Percentiles rank a stretch among this genome's conserved stretches.
phyloP scores from a whole-genome alignment of 2,329 filamentous ascomycete species.

The Thelonectria olida region DNA sequence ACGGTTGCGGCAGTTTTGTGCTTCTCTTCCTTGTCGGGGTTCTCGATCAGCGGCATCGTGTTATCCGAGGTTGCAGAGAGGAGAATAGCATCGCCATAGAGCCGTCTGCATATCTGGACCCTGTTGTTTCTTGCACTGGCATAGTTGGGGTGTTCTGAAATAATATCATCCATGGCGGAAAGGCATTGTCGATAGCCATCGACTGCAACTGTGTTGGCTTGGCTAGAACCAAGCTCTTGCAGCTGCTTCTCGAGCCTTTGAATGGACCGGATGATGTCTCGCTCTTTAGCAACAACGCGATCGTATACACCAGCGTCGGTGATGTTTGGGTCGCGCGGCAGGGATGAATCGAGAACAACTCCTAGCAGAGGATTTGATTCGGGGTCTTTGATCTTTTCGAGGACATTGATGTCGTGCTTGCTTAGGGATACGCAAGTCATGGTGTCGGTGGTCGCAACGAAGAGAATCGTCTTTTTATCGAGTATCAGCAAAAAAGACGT shows the following conservation, averaged over 20 bases:
- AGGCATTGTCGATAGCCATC: slow-evolving; percentile 59
- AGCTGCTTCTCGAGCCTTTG: slow-evolving; percentile 65
- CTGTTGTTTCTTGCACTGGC: slow-evolving; percentile 80
- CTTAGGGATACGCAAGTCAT: slow-evolving; percentile 64
- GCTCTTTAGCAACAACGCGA: slow-evolving; percentile 59
- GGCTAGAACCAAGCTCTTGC: slow-evolving; percentile 50
- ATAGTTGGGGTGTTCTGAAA: slow-evolving; percentile 69
- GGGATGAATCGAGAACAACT: slow-evolving; percentile 62
- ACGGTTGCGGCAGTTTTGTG: slow-evolving; percentile 50
- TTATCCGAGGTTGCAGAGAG: slow-evolving; percentile 50
- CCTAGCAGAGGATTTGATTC: slow-evolving; percentile 66
- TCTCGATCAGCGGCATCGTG: slow-evolving; percentile 52
- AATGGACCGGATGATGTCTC: slow-evolving; percentile 62
- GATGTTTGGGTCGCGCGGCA: slow-evolving; percentile 67
- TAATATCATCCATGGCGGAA: slow-evolving; percentile 61
- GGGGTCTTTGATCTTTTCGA: slow-evolving; percentile 74
- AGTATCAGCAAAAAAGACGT: not conserved
- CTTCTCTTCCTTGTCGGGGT: slow-evolving; percentile 49
- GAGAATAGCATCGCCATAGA: slow-evolving; percentile 70
- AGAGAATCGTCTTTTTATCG: slow-evolving; percentile 1
- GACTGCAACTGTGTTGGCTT: slow-evolving; percentile 48
- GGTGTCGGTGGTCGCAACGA: not conserved
- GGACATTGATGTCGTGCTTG: slow-evolving; percentile 67
- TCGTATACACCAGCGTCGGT: slow-evolving; percentile 61
- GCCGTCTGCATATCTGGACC: slow-evolving; percentile 70